Percentiles rank a stretch among this genome's conserved stretches.
phyloP scores from a whole-genome alignment of 331 rosid species.

The Malus hybrid region DNA sequence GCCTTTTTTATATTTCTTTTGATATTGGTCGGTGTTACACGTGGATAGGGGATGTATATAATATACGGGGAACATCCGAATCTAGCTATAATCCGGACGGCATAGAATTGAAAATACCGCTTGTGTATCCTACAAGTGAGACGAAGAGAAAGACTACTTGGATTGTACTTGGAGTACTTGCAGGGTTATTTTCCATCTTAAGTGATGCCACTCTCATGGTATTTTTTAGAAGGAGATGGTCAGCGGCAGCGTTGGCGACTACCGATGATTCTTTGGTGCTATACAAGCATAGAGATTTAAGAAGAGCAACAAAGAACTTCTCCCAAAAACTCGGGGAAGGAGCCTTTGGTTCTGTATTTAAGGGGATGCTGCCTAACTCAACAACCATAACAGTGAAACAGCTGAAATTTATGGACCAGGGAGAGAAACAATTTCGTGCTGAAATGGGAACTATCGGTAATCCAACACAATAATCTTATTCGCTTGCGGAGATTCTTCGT shows the following conservation, averaged over 20 bases:
- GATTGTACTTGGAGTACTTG: background rate
- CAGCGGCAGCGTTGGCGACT: background rate
- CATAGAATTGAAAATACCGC: background rate
- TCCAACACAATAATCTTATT: no score
- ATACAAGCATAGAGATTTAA: slow-evolving; percentile 58
- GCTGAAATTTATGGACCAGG: slow-evolving; percentile 59
- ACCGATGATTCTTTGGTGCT: slow-evolving; percentile 64
- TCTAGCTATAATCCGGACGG: fast-evolving
- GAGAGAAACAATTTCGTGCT: no score
- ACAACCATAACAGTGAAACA: slow-evolving; percentile 62
- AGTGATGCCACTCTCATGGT: background rate
- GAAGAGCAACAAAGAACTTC: slow-evolving; percentile 66
- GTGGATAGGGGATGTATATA: slow-evolving; percentile 3
- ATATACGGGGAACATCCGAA: background rate
- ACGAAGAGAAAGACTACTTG: background rate
- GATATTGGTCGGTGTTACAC: background rate
- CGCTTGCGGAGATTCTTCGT: no score
- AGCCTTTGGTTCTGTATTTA: slow-evolving; percentile 75
- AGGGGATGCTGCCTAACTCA: slow-evolving; percentile 53
- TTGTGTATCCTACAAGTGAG: background rate
- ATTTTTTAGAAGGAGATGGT: background rate
- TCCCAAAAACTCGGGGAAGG: slow-evolving; percentile 80
- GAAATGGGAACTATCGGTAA: no score
- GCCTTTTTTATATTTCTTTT: background rate
- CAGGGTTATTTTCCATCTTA: background rate